Percentiles rank a stretch among this genome's conserved stretches.
Evolutionary conservation across 2,329 filamentous ascomycete species (phyloP).

Genomic region (Alternaria gansuensis): DNA sequence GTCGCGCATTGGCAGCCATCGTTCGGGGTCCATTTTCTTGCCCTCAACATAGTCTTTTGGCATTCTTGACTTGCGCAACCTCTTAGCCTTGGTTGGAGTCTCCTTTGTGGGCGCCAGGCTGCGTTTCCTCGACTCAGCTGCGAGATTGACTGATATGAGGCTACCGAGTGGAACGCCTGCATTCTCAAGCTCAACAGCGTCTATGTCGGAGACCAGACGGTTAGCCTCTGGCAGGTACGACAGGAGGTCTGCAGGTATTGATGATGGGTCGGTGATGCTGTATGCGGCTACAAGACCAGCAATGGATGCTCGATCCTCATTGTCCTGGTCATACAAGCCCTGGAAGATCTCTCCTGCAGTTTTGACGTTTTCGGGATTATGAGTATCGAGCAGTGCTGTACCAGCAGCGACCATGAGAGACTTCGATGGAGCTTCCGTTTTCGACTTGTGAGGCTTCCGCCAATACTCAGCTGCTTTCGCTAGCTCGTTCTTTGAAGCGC

Average conservation of each 20-base stretch:
- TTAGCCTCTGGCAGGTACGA: slow-evolving; percentile 69
- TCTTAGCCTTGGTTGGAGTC: slow-evolving; percentile 64
- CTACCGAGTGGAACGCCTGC: slow-evolving; percentile 68
- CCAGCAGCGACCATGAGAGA: slow-evolving; percentile 79
- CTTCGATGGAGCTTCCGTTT: slow-evolving; percentile 54
- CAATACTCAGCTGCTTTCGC: slow-evolving; percentile 83
- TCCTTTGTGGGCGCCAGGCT: slow-evolving; percentile 49
- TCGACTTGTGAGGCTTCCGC: slow-evolving; percentile 66
- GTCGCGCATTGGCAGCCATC: slow-evolving; percentile 92
- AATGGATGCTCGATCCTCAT: slow-evolving; percentile 73
- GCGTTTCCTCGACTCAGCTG: slow-evolving; percentile 51
- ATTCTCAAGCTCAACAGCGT: slow-evolving; percentile 70
- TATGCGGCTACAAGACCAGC: slow-evolving; percentile 89
- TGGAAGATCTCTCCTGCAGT: slow-evolving; percentile 82
- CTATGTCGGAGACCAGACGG: slow-evolving; percentile 67
- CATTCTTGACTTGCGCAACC: slow-evolving; percentile 67
- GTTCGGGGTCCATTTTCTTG: slow-evolving; percentile 86
- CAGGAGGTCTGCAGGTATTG: slow-evolving; percentile 63
- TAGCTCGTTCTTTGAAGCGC: slow-evolving; percentile 75
- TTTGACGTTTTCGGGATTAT: slow-evolving; percentile 71
- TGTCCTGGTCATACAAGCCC: slow-evolving; percentile 70
- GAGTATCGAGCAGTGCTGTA: slow-evolving; percentile 80
- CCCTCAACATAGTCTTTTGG: slow-evolving; percentile 78
- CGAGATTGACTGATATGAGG: slow-evolving; percentile 46
- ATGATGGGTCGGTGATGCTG: slow-evolving; percentile 67